phyloP scores from a whole-genome alignment of 108 stramenopile species.

The Skeletonema grethae region DNA sequence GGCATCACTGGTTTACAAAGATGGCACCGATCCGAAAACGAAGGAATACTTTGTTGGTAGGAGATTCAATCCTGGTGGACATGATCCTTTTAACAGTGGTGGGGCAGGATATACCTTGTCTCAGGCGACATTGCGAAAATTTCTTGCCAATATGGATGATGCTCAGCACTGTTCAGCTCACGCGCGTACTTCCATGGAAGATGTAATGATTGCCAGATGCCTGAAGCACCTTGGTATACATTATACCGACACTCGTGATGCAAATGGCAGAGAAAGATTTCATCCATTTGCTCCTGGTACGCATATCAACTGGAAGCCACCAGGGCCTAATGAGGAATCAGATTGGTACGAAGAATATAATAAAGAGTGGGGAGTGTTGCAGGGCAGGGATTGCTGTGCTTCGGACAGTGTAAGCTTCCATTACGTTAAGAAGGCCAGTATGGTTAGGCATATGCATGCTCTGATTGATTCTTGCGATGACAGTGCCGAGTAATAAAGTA shows the following conservation, averaged over 20 bases:
- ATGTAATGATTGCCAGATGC: conserved; percentile 65
- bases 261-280: conserved; percentile 69
- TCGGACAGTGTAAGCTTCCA: conserved; percentile 90
- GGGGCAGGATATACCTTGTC: conserved; percentile 74
- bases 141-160: conserved; percentile 46
- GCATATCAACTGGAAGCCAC: conserved; percentile 58
- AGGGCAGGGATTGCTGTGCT: conserved; percentile 81
- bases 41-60: conserved; percentile 78
- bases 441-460: conserved; percentile 74
- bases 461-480: conserved; percentile 56
- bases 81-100: conserved; percentile 79
- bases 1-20: conserved; percentile 35
- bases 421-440: conserved; percentile 82
- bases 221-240: conserved; percentile 42
- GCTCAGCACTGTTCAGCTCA: conserved; percentile 51
- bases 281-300: conserved; percentile 78
- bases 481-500: neutral
- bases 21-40: conserved; percentile 40
- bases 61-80: conserved; percentile 52
- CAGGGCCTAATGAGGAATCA: conserved; percentile 16
- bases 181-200: conserved; percentile 58
- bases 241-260: conserved; percentile 70
- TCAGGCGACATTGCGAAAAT: conserved; percentile 47
- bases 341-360: conserved; percentile 80
- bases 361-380: conserved; percentile 68